Percentiles rank a stretch among this genome's conserved stretches.
These are phyloP conservation scores for Berkeleyomyces basicola DNA, from an alignment of 2,329 filamentous ascomycete species.

Conservation along the genomic window DNA sequence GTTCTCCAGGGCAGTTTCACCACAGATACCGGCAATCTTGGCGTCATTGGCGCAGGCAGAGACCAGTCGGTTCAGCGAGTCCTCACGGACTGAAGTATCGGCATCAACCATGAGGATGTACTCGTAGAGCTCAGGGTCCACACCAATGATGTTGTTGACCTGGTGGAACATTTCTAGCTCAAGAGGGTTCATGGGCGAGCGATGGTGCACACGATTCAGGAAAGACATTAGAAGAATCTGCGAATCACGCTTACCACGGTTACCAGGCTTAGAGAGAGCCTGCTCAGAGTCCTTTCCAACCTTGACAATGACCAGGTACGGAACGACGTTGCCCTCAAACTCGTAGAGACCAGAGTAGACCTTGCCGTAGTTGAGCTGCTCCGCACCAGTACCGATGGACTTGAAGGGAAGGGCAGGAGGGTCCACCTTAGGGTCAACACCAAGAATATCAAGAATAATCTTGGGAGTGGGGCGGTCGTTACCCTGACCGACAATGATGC, in stretches of 20 bases:
- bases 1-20: constrained; percentile 90
- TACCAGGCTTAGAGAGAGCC: constrained; percentile 78
- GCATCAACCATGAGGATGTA: constrained; percentile 96
- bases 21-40: constrained; percentile 94
- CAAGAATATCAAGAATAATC: constrained; percentile 92
- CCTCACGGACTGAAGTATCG: constrained; percentile 84
- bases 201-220: constrained; percentile 92
- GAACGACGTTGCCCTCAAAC: constrained; percentile 92
- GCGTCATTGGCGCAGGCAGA: constrained; percentile 85
- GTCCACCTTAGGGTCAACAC: constrained; percentile 91
- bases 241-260: constrained; percentile 95
- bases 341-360: constrained; percentile 97
- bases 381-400: constrained; percentile 71
- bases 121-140: constrained; percentile 93
- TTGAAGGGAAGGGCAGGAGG: constrained; percentile 89
- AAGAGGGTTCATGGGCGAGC: constrained; percentile 82
- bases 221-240: constrained; percentile 94
- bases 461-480: constrained; percentile 95
- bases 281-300: constrained; percentile 95
- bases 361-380: constrained; percentile 96
- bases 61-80: constrained; percentile 82
- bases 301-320: constrained; percentile 91
- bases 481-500: constrained; percentile 87
- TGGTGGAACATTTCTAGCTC: constrained; percentile 98
- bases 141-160: constrained; percentile 97